Evolutionary conservation across 768 basidiomycete genomes (phyloP), one percentile per base, ranked within the genome.

Genomic region (Tylopilus plumbeoviolaceoides): DNA sequence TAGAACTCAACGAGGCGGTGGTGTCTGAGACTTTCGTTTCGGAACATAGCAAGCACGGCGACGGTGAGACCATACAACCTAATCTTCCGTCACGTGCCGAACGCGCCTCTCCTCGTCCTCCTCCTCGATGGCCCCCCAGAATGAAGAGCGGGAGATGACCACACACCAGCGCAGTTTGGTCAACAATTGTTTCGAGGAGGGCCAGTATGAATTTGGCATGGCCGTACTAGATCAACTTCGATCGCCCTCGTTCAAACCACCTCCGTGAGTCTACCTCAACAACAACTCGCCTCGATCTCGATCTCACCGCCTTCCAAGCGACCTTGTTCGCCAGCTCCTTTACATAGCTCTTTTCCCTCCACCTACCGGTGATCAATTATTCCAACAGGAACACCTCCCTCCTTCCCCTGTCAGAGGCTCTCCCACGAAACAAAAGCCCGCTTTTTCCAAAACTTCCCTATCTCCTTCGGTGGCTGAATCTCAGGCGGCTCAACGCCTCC

Each of bases 131-230:
- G 39, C 35, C n/a, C 14, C 50, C 47, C 17, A 50, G 21, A 59
- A 35, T 28, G 47, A 56, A 47, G 78, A 79, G 53, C 68, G 68
- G 10, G 78, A 79, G 48, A 75, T 82, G 73, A 72, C 68, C 51
- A 62, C 66, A 14, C 65, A 79, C 59, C 78, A 80, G 59, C 73
- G 77, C 33, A 76, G 74, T 31, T 70, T 87, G 5, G 84, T 89
- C 18, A 86, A 90, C 62, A 82, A 77, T 48, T 84, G 84, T 53
- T 80, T 90, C 18, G 89, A 91, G 60, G 89, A 91, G 65, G 81
- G 83, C 17, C 85, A 89, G 53, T 88, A 86, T 57, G 83, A 87
- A 59, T 74, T 80, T 6, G 89, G 82, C 7, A 83, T 89, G 27
- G 70, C 75, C 14, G 68, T 80, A 25, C 76, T 91, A 1, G 80